These are phyloP conservation scores for Halophytophthora batemanensis DNA, from an alignment of 352 stramenopile species.

Conservation along the genomic window DNA sequence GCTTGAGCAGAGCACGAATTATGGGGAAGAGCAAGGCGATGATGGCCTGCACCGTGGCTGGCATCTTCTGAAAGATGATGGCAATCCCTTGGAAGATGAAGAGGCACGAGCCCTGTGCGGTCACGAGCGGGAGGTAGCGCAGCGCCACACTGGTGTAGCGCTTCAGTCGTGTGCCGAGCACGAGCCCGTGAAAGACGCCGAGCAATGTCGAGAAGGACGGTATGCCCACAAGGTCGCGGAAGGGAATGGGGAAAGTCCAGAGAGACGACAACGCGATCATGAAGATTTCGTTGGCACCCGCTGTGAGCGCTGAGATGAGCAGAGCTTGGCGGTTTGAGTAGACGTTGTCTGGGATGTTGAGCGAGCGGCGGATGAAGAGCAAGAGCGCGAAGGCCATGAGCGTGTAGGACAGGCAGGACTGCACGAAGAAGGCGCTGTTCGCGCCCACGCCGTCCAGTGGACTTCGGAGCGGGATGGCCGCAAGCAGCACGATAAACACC, in stretches of 20 bases:
- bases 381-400: constrained; percentile 6
- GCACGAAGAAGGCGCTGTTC: constrained; percentile 3
- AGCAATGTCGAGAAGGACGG: neutral
- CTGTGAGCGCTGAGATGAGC: constrained; percentile 9
- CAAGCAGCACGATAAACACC: neutral
- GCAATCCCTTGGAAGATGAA: constrained; percentile 13
- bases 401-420: constrained; percentile 10
- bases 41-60: neutral
- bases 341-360: constrained; percentile 10
- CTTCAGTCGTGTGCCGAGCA: constrained; percentile 3
- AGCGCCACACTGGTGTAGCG: neutral
- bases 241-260: constrained; percentile 13
- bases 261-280: constrained; percentile 4
- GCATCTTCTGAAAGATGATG: constrained; percentile 8
- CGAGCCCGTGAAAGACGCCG: constrained; percentile 6
- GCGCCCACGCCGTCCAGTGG: neutral
- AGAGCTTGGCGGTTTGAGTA: constrained; percentile 6
- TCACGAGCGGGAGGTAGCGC: constrained; percentile 7
- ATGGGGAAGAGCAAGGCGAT: constrained; percentile 12
- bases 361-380: constrained; percentile 9
- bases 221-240: constrained; percentile 12
- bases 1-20: constrained; percentile 8
- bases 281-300: constrained; percentile 4
- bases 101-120: constrained; percentile 5
- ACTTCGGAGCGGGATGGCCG: constrained; percentile 10